Evolutionary conservation across 1,139 yeast genomes (phyloP).

Genomic region (Debaryomycetaceae sp.): DNA sequence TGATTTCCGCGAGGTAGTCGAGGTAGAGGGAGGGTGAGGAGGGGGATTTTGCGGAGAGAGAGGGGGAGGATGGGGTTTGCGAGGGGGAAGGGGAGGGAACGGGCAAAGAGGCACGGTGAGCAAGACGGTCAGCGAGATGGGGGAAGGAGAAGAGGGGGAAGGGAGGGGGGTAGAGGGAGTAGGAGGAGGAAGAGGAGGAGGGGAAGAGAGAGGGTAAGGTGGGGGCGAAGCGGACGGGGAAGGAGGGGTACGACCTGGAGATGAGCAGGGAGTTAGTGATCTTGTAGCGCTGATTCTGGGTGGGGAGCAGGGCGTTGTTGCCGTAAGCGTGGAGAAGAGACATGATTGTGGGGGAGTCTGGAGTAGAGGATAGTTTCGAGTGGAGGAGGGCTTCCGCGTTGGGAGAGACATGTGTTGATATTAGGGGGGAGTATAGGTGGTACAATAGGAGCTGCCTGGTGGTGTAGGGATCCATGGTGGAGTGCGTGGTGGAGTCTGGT

Average conservation of each 20-base stretch:
- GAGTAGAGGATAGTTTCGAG: conserved; percentile 13
- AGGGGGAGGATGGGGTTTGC: conserved; percentile 16
- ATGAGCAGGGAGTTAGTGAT: conserved; percentile 32
- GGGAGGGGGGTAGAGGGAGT: not conserved
- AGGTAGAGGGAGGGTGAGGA: conserved; percentile 34
- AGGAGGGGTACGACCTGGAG: conserved; percentile 31
- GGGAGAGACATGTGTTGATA: conserved; percentile 43
- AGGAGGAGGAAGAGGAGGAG: conserved; percentile 13
- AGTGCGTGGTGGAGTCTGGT: not conserved
- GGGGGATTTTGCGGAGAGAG: conserved; percentile 9
- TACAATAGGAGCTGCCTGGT: conserved; percentile 35
- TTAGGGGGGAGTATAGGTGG: conserved; percentile 47
- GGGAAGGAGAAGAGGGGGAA: too few relatives aligned
- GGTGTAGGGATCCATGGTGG: conserved; percentile 21
- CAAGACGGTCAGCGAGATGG: not conserved
- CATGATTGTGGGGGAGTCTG: conserved; percentile 20
- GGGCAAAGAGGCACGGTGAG: not conserved
- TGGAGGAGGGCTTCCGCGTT: conserved; percentile 36
- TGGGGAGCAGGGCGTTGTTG: conserved; percentile 33
- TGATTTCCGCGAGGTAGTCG: conserved; percentile 47
- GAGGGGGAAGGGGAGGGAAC: not conserved
- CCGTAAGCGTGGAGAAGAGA: conserved; percentile 34
- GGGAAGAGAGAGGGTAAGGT: conserved; percentile 30
- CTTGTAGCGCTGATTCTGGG: conserved; percentile 25
- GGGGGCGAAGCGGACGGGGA: conserved; percentile 36